Evolutionary conservation across 192 early-diverging fungal species (phyloP).

Genomic region (Glomus cerebriforme): DNA sequence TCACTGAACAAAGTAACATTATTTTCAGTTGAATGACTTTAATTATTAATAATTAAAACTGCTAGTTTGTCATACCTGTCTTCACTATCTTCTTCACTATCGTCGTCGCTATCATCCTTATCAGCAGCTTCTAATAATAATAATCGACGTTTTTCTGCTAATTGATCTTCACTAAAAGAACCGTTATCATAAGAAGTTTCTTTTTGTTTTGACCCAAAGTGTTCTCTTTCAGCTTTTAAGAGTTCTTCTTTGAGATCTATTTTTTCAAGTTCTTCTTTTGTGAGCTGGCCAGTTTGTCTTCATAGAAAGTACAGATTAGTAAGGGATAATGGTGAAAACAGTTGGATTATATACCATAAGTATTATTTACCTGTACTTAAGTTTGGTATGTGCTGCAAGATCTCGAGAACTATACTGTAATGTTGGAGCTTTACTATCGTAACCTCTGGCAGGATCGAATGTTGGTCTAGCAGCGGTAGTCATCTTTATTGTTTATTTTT

Average conservation of each 20-base stretch:
- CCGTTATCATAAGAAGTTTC: not conserved
- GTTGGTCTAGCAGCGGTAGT: conserved; percentile 64
- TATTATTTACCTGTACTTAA: conserved; percentile 66
- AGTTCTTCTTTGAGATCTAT: conserved; percentile 69
- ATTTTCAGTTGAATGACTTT: not conserved
- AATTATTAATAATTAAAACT: not conserved
- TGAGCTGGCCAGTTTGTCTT: conserved; percentile 69
- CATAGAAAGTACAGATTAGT: not conserved
- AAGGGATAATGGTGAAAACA: not conserved
- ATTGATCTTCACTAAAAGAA: conserved; percentile 10
- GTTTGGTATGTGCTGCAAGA: conserved; percentile 73
- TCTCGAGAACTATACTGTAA: conserved; percentile 68
- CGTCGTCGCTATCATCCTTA: conserved; percentile 62
- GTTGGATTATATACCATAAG: not conserved
- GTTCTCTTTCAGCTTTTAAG: conserved; percentile 63
- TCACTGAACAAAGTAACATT: conserved; percentile 35
- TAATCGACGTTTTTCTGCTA: conserved; percentile 39
- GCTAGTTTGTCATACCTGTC: conserved; percentile 27
- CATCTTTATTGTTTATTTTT: conserved; percentile 30
- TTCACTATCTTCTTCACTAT: conserved; percentile 51
- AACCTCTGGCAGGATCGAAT: conserved; percentile 75
- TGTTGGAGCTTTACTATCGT: conserved; percentile 61
- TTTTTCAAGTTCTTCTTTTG: conserved; percentile 55
- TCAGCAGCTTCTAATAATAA: conserved; percentile 55
- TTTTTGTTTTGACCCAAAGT: conserved; percentile 45